Conservation (phyloP, 257 asterid species). For the Coffea canephora region DNA sequence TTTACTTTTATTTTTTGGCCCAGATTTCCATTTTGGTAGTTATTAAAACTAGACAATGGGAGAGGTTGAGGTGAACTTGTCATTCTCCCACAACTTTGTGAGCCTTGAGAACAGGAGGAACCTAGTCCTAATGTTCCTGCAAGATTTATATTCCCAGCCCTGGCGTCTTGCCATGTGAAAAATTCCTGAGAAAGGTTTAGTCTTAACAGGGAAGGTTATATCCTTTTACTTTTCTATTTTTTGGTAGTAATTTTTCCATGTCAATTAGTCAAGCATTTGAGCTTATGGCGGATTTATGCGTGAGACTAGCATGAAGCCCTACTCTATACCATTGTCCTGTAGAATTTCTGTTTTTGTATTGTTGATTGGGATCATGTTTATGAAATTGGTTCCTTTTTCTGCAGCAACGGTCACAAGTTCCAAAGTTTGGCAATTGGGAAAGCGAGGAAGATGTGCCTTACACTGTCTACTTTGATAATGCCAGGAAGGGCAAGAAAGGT, state of each 20-base stretch:
- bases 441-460: constrained; percentile 62
- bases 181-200: background rate
- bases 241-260: background rate
- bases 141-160: background rate
- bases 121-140: background rate
- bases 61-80: background rate
- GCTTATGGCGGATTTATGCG: background rate
- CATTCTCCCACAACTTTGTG: background rate
- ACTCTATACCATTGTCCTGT: background rate
- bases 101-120: background rate
- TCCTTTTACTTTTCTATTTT: background rate
- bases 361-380: background rate
- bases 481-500: constrained; percentile 51
- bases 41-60: background rate
- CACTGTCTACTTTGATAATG: constrained; percentile 62
- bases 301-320: background rate
- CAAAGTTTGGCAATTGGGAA: constrained; percentile 82
- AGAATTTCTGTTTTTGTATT: background rate
- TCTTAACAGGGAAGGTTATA: background rate
- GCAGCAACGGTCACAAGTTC: constrained; percentile 54
- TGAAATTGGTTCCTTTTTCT: constrained; percentile 2
- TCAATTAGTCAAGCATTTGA: background rate
- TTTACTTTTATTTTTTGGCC: background rate
- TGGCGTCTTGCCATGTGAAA: background rate
- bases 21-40: background rate